A percentile compares a stretch with the other conserved stretches of the same genome.
phyloP scores from a whole-genome alignment of 2,329 filamentous ascomycete genomes.

The Pyrenophora tritici-repentis region DNA sequence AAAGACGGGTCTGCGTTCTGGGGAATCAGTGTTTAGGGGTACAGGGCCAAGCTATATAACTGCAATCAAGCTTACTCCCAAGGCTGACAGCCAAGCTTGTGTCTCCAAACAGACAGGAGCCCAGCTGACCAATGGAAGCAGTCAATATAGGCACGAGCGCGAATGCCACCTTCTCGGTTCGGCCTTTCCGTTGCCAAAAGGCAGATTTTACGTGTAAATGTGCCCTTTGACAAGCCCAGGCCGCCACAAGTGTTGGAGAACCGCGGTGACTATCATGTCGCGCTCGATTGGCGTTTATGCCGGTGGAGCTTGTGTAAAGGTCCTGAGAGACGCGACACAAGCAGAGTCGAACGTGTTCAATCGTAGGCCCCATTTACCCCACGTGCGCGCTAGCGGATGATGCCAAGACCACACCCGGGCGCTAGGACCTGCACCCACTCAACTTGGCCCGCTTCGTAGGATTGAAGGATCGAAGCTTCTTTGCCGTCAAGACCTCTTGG shows the following conservation, averaged over 20 bases:
- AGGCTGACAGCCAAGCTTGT: conserved; percentile 1
- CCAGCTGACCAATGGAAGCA: conserved; percentile 2
- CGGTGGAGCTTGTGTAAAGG: conserved; percentile 7
- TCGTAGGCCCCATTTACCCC: conserved; percentile 3
- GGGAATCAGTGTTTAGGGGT: conserved; percentile 1
- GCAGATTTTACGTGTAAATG: not conserved
- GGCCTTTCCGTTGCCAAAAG: conserved; percentile 3
- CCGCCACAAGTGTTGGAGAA: conserved; percentile 13
- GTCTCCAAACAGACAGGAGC: not conserved
- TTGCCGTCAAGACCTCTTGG: conserved; percentile 1
- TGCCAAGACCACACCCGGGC: not conserved
- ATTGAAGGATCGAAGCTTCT: conserved; percentile 7
- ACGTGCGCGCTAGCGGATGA: conserved; percentile 5
- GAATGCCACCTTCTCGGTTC: not conserved
- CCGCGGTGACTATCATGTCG: conserved; percentile 3
- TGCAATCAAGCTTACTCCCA: conserved; percentile 8
- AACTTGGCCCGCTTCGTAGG: not conserved
- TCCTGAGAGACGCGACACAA: not conserved
- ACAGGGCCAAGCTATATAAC: conserved; percentile 14
- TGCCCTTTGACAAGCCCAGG: conserved; percentile 11
- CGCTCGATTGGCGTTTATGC: not conserved
- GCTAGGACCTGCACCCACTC: not conserved
- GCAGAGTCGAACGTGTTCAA: not conserved
- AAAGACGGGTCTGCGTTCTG: conserved; percentile 4
- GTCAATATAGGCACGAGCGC: conserved; percentile 1